Conservation (phyloP, 768 basidiomycete genomes). For the Termitomyces sp. region DNA sequence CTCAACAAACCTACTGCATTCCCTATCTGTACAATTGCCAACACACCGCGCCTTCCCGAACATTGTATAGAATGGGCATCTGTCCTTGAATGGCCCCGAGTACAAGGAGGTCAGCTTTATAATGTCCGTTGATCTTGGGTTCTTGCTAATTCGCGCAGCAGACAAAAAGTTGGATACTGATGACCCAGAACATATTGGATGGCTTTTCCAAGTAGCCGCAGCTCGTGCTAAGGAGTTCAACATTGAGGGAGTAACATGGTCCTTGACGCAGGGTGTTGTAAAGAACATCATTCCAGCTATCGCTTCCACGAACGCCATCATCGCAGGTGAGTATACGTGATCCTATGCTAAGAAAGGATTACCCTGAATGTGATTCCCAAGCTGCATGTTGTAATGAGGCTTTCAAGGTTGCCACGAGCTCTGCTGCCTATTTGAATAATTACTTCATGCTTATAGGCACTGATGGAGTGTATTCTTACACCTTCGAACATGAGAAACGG, state of each 20-base stretch:
- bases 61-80: conserved; percentile 99
- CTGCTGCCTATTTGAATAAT: conserved; percentile 91
- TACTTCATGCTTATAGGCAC: conserved; percentile 99
- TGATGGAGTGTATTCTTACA: conserved; percentile 94
- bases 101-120: conserved; percentile 67
- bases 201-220: conserved; percentile 81
- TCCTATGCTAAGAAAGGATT: neutral
- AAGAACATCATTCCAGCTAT: conserved; percentile 99
- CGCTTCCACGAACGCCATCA: conserved; percentile 97
- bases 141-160: conserved; percentile 21
- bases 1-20: conserved; percentile 95
- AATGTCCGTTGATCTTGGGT: neutral
- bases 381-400: conserved; percentile 99
- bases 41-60: conserved; percentile 95
- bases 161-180: conserved; percentile 98
- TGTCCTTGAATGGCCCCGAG: conserved; percentile 96
- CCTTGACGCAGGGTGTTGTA: conserved; percentile 95
- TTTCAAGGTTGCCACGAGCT: conserved; percentile 96
- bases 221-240: conserved; percentile 90
- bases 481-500: conserved; percentile 92
- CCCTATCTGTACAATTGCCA: conserved; percentile 98
- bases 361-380: conserved; percentile 21
- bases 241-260: conserved; percentile 98
- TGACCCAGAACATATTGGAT: conserved; percentile 93
- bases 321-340: conserved; percentile 58